Percentiles rank a stretch among this genome's conserved stretches.
Conservation (phyloP, 768 basidiomycete genomes). For the Candolleomyces efflorescens region DNA sequence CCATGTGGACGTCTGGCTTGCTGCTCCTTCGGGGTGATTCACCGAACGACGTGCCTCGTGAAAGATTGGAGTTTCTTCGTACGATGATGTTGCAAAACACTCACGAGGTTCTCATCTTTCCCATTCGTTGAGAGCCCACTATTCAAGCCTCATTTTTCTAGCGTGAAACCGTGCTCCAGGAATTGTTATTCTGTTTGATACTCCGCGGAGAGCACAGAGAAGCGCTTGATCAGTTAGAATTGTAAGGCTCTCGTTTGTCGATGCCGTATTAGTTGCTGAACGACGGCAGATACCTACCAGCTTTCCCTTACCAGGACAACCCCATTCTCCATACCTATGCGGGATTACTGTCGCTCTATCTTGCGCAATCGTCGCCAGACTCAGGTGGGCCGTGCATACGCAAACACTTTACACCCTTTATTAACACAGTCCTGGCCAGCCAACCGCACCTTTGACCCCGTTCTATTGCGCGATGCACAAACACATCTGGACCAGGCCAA, state of each 20-base stretch:
- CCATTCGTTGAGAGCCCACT: not conserved
- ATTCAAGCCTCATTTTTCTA: slow-evolving; percentile 23
- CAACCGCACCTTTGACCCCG: slow-evolving; percentile 22
- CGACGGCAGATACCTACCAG: slow-evolving; percentile 68
- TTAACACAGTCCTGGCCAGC: not conserved
- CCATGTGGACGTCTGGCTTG: slow-evolving; percentile 67
- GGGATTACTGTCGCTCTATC: slow-evolving; percentile 65
- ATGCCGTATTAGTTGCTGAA: slow-evolving; percentile 6
- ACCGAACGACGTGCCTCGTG: slow-evolving; percentile 20
- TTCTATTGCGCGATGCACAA: slow-evolving; percentile 50
- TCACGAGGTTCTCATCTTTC: slow-evolving; percentile 47
- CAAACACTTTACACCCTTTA: not conserved
- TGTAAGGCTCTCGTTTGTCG: slow-evolving; percentile 43
- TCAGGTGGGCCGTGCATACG: slow-evolving; percentile 14
- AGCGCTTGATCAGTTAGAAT: slow-evolving; percentile 81
- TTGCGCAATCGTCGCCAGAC: slow-evolving; percentile 34
- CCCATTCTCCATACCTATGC: slow-evolving; percentile 79
- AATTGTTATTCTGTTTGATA: slow-evolving; percentile 68
- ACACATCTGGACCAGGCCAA: slow-evolving; percentile 63
- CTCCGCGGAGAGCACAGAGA: slow-evolving; percentile 51
- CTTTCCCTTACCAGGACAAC: slow-evolving; percentile 84
- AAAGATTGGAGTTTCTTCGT: slow-evolving; percentile 54
- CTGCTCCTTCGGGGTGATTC: slow-evolving; percentile 41
- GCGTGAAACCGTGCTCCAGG: slow-evolving; percentile 73
- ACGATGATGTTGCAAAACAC: slow-evolving; percentile 68